Base-by-base conservation (phyloP, 306 rosid genomes). In the Acmispon strigosus region DNA sequence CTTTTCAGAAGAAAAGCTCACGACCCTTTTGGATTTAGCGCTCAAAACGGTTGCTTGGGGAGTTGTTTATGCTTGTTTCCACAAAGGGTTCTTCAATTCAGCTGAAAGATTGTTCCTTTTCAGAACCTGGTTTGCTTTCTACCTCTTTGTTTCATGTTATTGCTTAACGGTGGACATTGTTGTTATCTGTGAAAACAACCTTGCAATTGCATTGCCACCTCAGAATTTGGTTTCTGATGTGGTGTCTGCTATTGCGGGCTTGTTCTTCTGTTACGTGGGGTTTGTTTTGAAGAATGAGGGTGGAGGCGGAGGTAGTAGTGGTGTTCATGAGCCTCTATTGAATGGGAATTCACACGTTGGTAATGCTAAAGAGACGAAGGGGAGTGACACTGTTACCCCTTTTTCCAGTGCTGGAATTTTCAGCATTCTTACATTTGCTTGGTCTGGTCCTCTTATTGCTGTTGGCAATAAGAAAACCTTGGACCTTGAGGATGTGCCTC, bases 401-500 rank as follows among this genome's bases (percentile, higher is more conserved):
- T 82, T 47, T 58, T 79, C 89, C n/a, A 70, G 37, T 65, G 86
- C 86, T 85, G 86, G 89, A 18, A 1, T 82, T 82, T 73, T 82
- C 81, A 82, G 86, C 75, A 39, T 73, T 70, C 81, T 85, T 32
- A 79, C 83, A 0, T 76, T 82, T 81, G 47, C 83, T 53, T 85
- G 89, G 89, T 49, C 74, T 24, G 86, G 83, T 34, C 60, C 86
- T 22, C 83, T 85, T 51, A 29, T 85, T 7, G 83, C 79, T 59
- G n/a, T 55, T 70, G 86, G 86, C 55, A 51, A 73, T 14, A 66
- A 82, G 61, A 85, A 82, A 41, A 42, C 50, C 18, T 42, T 85
- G 59, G 84, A 76, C 81, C 81, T 76, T 65, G 86, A 85, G 77
- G 86, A 85, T 79, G 79, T 85, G 13, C 89, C 86, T 1, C 86